Percentiles rank a stretch among this genome's conserved stretches.
These are phyloP conservation scores for Pseudogymnoascus sp. DNA, from an alignment of 2,329 filamentous ascomycete genomes.

Conservation along the genomic window DNA sequence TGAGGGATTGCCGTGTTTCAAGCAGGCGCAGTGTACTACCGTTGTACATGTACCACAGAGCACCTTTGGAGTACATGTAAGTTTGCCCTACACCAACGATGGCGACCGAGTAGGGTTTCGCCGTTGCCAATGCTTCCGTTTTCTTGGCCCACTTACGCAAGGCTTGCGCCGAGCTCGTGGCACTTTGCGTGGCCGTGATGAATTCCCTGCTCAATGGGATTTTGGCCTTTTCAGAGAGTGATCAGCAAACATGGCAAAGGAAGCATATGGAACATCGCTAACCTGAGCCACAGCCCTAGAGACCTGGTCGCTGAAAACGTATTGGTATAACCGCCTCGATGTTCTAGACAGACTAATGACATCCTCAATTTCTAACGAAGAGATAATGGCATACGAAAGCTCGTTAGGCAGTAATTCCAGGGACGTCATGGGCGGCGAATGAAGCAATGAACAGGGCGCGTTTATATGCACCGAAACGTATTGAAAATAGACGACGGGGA, in stretches of 20 bases:
- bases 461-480: neutral
- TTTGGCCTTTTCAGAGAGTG: constrained; percentile 16
- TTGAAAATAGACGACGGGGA: neutral
- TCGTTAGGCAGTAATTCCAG: constrained; percentile 25
- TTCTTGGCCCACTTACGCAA: constrained; percentile 54
- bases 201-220: constrained; percentile 23
- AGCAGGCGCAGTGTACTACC: constrained; percentile 47
- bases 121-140: constrained; percentile 49
- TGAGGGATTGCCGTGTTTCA: constrained; percentile 42
- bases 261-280: constrained; percentile 7
- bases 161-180: constrained; percentile 38
- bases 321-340: constrained; percentile 20
- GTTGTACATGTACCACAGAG: constrained; percentile 53
- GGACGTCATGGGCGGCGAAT: neutral
- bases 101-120: constrained; percentile 52
- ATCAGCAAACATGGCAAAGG: constrained; percentile 8
- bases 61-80: constrained; percentile 55
- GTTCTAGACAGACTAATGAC: constrained; percentile 22
- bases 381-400: constrained; percentile 22
- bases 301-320: constrained; percentile 24
- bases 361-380: constrained; percentile 24
- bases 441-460: neutral
- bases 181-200: constrained; percentile 12
- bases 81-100: constrained; percentile 50
- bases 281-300: constrained; percentile 24